Evolutionary conservation across 176 grass and related monocot species (phyloP).

Genomic region (Otatea glauca): DNA sequence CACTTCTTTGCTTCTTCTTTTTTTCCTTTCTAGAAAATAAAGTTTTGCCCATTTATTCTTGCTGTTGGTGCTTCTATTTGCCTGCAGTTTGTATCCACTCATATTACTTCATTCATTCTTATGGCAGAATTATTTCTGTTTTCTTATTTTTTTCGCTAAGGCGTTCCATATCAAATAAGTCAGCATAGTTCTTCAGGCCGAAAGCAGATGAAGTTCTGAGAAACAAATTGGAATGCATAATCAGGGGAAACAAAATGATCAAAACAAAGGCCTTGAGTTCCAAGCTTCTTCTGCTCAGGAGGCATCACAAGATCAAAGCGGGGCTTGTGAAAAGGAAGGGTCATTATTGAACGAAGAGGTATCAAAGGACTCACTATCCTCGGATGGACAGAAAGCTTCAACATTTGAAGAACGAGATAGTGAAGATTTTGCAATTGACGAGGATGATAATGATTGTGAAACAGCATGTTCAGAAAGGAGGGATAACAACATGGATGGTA

Average conservation of each 20-base stretch:
- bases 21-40: not conserved
- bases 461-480: constrained; percentile 50
- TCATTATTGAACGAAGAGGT: constrained; percentile 42
- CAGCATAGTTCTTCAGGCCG: constrained; percentile 56
- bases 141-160: constrained; percentile 42
- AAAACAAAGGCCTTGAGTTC: constrained; percentile 31
- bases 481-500: constrained; percentile 41
- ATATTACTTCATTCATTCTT: constrained; percentile 23
- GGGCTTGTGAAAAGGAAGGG: constrained; percentile 29
- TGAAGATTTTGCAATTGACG: constrained; percentile 39
- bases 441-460: constrained; percentile 50
- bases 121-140: not conserved
- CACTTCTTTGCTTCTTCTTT: not conserved
- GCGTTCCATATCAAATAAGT: constrained; percentile 70
- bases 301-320: constrained; percentile 37
- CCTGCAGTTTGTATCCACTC: constrained; percentile 10
- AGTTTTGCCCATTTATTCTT: not conserved
- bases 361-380: constrained; percentile 43
- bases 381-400: constrained; percentile 43
- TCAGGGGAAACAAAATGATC: constrained; percentile 26
- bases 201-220: constrained; percentile 82
- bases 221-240: constrained; percentile 47
- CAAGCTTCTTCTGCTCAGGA: constrained; percentile 50
- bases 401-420: constrained; percentile 42
- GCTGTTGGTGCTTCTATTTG: not conserved